These are phyloP conservation scores for Entelexis sorbosivorans DNA, from an alignment of 1,139 yeast genomes.

Conservation along the genomic window DNA sequence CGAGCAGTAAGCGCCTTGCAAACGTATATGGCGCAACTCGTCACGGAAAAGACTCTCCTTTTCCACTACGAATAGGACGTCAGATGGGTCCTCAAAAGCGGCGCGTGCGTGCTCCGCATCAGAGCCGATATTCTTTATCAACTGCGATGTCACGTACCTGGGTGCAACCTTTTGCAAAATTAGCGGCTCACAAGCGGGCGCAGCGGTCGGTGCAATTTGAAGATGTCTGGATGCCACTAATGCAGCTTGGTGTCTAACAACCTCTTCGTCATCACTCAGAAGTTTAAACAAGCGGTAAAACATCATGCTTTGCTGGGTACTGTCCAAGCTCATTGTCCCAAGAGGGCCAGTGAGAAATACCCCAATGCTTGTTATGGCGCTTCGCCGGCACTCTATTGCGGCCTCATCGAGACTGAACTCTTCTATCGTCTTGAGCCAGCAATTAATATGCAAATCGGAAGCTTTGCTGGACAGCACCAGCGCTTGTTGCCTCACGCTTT, in stretches of 20 bases:
- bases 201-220: background rate
- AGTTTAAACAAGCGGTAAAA: constrained; percentile 16
- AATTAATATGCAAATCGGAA: background rate
- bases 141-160: constrained; percentile 30
- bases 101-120: constrained; percentile 12
- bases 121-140: constrained; percentile 20
- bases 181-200: constrained; percentile 8
- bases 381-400: constrained; percentile 16
- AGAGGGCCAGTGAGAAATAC: background rate
- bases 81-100: constrained; percentile 18
- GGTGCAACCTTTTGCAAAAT: constrained; percentile 9
- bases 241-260: constrained; percentile 25
- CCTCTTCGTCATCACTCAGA: constrained; percentile 49
- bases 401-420: constrained; percentile 16
- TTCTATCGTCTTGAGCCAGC: constrained; percentile 6
- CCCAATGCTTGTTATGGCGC: constrained; percentile 17
- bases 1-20: constrained; percentile 7
- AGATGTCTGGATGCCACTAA: constrained; percentile 17
- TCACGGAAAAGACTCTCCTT: constrained; percentile 41
- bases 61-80: constrained; percentile 40
- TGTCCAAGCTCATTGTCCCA: background rate
- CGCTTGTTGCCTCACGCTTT: constrained; percentile 19
- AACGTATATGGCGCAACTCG: constrained; percentile 14
- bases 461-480: constrained; percentile 7
- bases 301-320: background rate